Evolutionary conservation across 106 monocot genomes (phyloP).

Genomic region (Allium cepa): DNA sequence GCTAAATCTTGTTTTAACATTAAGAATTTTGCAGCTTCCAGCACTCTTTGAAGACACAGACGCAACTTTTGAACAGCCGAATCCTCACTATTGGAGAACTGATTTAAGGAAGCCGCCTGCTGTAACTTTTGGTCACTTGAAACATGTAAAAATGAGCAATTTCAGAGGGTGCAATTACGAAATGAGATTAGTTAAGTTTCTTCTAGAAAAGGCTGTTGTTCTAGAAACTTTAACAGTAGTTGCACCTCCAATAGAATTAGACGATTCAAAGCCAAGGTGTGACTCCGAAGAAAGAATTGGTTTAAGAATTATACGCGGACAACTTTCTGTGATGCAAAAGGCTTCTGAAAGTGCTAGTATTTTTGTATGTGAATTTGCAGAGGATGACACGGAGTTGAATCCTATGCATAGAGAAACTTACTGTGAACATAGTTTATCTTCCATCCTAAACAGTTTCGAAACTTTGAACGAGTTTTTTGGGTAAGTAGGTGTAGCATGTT

Average conservation of each 20-base stretch:
- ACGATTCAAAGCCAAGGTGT: background rate
- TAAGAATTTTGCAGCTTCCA: slow-evolving; percentile 15
- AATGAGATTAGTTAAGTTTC: slow-evolving; percentile 35
- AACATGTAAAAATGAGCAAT: slow-evolving; percentile 32
- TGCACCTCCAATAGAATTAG: background rate
- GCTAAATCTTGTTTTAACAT: background rate
- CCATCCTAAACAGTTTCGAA: no score
- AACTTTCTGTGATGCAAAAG: slow-evolving; percentile 21
- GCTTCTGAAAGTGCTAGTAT: background rate
- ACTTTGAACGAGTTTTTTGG: no score
- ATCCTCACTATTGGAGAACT: background rate
- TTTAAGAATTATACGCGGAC: slow-evolving; percentile 9
- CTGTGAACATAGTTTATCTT: no score
- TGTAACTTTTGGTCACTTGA: slow-evolving; percentile 17
- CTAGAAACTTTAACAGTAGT: slow-evolving; percentile 33
- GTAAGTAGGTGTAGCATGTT: no score
- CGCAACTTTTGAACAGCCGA: background rate
- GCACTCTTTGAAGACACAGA: background rate
- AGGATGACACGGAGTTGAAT: background rate
- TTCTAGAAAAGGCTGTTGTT: slow-evolving; percentile 28
- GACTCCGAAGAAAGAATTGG: background rate
- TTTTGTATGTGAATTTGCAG: background rate
- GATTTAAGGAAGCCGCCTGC: slow-evolving; percentile 5
- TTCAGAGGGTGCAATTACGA: slow-evolving; percentile 28
- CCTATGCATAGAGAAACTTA: background rate